These are phyloP conservation scores for Eimeria sp. DNA, from an alignment of 169 alveolate species.

Conservation along the genomic window DNA sequence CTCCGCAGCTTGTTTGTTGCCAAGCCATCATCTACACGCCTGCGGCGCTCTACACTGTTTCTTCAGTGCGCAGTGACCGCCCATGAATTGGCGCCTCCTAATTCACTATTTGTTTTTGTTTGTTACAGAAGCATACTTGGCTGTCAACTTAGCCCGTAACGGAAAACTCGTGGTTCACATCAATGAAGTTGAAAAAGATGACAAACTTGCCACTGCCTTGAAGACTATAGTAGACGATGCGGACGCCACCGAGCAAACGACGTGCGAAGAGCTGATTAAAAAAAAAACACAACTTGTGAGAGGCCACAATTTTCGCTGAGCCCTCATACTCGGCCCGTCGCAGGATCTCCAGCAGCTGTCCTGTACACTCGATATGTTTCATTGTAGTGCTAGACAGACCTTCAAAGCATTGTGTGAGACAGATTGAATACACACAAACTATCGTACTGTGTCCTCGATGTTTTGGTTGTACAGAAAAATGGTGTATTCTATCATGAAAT, in stretches of 20 bases:
- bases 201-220: background rate
- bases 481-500: background rate
- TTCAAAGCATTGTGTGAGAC: background rate
- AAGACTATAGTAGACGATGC: background rate
- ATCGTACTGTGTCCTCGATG: background rate
- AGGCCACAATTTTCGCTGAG: no score
- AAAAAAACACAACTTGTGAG: background rate
- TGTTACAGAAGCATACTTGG: background rate
- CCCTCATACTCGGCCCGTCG: no score
- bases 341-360: no score
- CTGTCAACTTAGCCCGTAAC: background rate
- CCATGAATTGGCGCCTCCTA: no score
- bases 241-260: background rate
- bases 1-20: background rate
- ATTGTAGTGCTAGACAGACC: no score
- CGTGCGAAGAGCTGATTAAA: background rate
- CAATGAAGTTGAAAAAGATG: background rate
- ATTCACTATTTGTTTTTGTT: background rate
- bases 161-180: background rate
- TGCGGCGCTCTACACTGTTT: background rate
- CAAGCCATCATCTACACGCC: background rate
- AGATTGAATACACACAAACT: background rate
- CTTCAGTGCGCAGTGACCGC: background rate
- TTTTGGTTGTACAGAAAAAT: background rate
- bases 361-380: no score